Evolutionary conservation across 805 yeast genomes (phyloP), one percentile per base, ranked within the genome.

Genomic region (Candida tammaniensis): DNA sequence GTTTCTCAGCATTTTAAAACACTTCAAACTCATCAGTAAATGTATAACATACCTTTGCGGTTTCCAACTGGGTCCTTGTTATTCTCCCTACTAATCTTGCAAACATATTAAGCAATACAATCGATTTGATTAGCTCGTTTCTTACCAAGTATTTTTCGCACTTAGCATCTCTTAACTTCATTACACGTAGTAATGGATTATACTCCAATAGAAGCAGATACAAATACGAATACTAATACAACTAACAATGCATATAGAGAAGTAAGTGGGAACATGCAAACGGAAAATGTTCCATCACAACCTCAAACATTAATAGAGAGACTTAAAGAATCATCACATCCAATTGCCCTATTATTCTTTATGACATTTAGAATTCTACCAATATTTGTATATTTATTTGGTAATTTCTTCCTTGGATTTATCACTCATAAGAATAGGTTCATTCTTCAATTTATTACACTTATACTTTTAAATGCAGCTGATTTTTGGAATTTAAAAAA

Each of bases 401-500:
- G 95, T 0, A 63, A 76, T 39, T 56, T 85, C 29, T 73, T 86
- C 55, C 77, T 87, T 5, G 61, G 64, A 9, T 40, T 67, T 17
- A 46, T 64, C 17, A 54, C 64, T 2, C 39, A 45, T 29, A 55
- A 57, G 36, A 72, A 72, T 34, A 73, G 74, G 46, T 81, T 78
- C 52, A 82, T 86, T 10, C 66, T 86, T 25, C 78, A 86, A 49
- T 91, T 93, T 67, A 88, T 91, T 11, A 56, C 79, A 5, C 80
- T 87, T 15, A 77, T 89, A 2, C 63, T 93, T 12, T 62, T 88
- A 13, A 70, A 86, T 14, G 85, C 96, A 0, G 86, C 87, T 1
- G 98, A 91, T 57, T 91, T 91, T 52, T 91, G 97, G 94, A 83
- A 86, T 52, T 79, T 86, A 16, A 93, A 91, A 54, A 91, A 91